Conservation (phyloP, 176 grass and related monocot genomes). For the Eremochloa ophiuroides region DNA sequence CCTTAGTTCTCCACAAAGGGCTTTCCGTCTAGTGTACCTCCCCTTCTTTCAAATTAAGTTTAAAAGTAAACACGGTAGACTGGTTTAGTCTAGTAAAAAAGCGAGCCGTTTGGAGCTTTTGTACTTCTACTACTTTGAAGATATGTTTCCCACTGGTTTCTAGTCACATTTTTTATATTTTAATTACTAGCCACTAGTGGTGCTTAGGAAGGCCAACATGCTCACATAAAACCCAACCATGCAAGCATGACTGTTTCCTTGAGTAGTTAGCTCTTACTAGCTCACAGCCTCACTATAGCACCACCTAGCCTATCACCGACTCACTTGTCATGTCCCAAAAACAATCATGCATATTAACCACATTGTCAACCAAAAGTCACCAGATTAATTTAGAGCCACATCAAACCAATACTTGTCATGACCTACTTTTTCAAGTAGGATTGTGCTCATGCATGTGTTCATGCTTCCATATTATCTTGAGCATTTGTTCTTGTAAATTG, state of each 20-base stretch:
- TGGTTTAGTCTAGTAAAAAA: background rate
- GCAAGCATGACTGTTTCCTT: background rate
- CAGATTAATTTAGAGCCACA: background rate
- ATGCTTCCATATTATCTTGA: background rate
- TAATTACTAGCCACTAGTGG: background rate
- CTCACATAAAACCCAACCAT: background rate
- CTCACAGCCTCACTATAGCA: background rate
- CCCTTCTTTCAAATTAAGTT: too few species aligned
- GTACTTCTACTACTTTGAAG: background rate
- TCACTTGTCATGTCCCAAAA: background rate
- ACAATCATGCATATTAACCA: background rate
- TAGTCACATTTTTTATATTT: too few species aligned
- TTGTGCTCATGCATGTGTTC: background rate
- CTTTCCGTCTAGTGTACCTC: too few species aligned
- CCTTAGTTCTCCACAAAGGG: too few species aligned
- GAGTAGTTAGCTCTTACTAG: slow-evolving; percentile 27
- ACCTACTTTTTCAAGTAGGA: background rate
- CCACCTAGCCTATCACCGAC: background rate
- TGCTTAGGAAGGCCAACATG: slow-evolving; percentile 2
- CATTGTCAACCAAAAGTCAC: background rate
- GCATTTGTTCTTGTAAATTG: background rate
- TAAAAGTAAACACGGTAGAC: background rate
- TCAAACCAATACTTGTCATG: background rate
- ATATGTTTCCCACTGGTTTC: background rate
- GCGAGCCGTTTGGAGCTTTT: background rate